phyloP scores from a whole-genome alignment of 106 monocot genomes.

The Triglochin maritima region DNA sequence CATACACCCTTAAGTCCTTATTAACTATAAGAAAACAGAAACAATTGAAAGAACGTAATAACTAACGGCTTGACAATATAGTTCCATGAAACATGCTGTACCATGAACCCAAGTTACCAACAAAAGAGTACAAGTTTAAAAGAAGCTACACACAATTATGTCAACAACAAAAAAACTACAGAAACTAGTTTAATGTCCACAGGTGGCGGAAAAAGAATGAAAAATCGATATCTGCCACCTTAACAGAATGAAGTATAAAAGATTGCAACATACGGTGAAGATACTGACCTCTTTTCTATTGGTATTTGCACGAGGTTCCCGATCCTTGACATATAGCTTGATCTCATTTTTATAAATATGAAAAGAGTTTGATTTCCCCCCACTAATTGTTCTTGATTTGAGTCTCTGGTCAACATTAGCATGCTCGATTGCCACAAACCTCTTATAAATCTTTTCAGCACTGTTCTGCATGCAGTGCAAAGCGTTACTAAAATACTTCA shows the following conservation, averaged over 20 bases:
- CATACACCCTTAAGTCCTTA: background rate
- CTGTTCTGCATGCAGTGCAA: constrained; percentile 34
- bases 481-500: background rate
- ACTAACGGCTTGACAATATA: background rate
- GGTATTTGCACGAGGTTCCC: constrained; percentile 18
- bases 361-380: constrained; percentile 32
- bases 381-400: constrained; percentile 32
- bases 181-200: background rate
- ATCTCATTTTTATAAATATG: constrained; percentile 14
- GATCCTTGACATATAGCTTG: constrained; percentile 26
- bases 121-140: background rate
- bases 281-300: constrained; percentile 39
- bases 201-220: background rate
- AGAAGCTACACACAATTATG: background rate
- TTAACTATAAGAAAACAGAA: background rate
- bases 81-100: background rate
- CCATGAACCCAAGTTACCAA: background rate
- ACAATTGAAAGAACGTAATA: background rate
- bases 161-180: background rate
- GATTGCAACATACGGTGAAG: background rate
- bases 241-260: no score
- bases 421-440: constrained; percentile 21
- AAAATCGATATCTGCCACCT: background rate
- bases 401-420: constrained; percentile 21
- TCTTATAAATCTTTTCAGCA: constrained; percentile 44